A percentile compares a stretch with the other conserved stretches of the same genome.
phyloP scores from a whole-genome alignment of 1,284 basidiomycete genomes.

The Pascua guehoae region DNA sequence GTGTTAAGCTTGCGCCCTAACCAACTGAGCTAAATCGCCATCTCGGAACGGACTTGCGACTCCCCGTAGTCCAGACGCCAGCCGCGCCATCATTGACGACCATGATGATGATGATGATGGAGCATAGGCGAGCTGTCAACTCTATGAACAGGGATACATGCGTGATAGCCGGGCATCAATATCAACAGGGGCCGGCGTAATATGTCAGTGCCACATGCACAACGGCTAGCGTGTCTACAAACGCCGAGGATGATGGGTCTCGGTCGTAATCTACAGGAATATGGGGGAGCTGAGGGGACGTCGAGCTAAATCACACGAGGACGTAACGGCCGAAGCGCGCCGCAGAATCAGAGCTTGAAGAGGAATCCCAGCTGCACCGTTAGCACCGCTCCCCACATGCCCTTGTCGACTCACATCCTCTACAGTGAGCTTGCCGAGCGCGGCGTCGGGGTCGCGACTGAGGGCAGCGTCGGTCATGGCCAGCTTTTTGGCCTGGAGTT shows the following conservation, averaged over 20 bases:
- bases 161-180: no score
- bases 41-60: no score
- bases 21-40: no score
- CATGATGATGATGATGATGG: no score
- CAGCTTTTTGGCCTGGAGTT: conserved; percentile 71
- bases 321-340: neutral
- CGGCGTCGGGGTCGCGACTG: conserved; percentile 48
- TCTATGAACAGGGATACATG: no score
- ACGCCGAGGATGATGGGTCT: no score
- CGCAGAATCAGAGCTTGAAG: conserved; percentile 58
- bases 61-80: no score
- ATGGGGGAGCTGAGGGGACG: neutral
- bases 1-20: no score
- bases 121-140: no score
- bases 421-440: conserved; percentile 83
- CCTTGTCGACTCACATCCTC: conserved; percentile 66
- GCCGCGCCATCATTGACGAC: no score
- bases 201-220: neutral
- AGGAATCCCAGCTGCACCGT: conserved; percentile 58
- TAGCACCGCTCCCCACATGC: neutral
- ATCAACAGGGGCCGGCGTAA: neutral
- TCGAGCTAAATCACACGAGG: neutral
- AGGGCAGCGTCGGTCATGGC: conserved; percentile 46
- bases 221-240: neutral
- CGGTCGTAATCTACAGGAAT: neutral